Conservation (phyloP, 306 rosid genomes). For the Cyamopsis tetragonoloba region DNA sequence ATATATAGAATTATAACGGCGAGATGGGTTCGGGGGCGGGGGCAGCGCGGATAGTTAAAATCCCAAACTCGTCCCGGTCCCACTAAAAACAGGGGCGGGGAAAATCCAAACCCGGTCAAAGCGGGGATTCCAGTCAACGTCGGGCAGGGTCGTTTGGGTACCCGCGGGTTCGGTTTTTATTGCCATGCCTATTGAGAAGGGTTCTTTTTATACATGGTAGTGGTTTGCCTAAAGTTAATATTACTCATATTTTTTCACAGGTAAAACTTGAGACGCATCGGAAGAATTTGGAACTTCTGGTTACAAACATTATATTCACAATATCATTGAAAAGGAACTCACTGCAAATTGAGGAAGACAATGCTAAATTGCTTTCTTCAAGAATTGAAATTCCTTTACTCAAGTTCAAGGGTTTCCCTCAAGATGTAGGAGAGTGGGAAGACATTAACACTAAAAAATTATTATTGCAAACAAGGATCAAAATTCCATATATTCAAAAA, state of each 20-base stretch:
- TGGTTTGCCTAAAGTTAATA: slow-evolving; percentile 5
- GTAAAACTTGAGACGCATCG: slow-evolving; percentile 56
- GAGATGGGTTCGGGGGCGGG: no score
- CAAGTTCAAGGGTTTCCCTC: slow-evolving; percentile 38
- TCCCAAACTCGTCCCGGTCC: no score
- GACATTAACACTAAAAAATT: slow-evolving; percentile 24
- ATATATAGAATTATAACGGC: no score
- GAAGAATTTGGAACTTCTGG: slow-evolving; percentile 34
- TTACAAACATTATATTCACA: slow-evolving; percentile 11
- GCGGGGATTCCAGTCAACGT: no score
- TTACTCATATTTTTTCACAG: slow-evolving; percentile 33
- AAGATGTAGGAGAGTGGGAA: slow-evolving; percentile 45
- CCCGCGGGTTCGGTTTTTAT: no score
- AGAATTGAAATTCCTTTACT: slow-evolving; percentile 48
- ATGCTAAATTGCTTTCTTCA: slow-evolving; percentile 41
- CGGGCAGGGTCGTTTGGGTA: no score
- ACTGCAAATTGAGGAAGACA: slow-evolving; percentile 13
- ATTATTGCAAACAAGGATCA: slow-evolving; percentile 24
- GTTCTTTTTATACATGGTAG: not conserved
- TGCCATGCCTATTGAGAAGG: no score
- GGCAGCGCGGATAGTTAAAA: no score
- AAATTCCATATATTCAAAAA: slow-evolving; percentile 44
- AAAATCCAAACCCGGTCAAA: no score
- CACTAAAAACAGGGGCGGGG: no score
- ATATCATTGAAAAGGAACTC: slow-evolving; percentile 25